These are phyloP conservation scores for Trichoderma asperellum DNA, from an alignment of 2,329 filamentous ascomycete species.

Conservation along the genomic window DNA sequence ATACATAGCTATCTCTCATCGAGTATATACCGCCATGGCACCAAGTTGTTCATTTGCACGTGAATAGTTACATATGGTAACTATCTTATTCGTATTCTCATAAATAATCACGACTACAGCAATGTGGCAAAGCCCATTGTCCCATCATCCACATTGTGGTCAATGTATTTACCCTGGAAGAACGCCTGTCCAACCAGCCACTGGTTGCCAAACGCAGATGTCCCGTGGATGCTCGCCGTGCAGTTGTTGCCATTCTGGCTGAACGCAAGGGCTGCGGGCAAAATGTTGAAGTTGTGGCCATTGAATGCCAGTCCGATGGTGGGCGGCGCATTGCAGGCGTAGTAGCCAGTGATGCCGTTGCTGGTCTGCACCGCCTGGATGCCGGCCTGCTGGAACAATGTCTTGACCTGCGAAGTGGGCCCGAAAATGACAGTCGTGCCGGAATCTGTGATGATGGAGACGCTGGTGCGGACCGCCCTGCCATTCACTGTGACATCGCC, in stretches of 20 bases:
- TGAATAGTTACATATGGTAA: not conserved
- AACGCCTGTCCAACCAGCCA: constrained; percentile 35
- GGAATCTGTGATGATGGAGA: constrained; percentile 31
- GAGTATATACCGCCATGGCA: not conserved
- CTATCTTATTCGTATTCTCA: not conserved
- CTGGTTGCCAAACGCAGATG: constrained; percentile 25
- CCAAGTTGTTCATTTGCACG: not conserved
- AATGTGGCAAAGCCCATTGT: constrained; percentile 31
- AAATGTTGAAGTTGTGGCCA: constrained; percentile 31
- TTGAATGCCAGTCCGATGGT: constrained; percentile 30
- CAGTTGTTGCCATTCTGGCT: constrained; percentile 31
- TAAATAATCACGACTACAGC: constrained; percentile 4
- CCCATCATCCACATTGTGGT: constrained; percentile 30
- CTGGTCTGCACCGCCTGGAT: constrained; percentile 25
- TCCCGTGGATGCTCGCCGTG: constrained; percentile 31
- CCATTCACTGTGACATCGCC: constrained; percentile 30
- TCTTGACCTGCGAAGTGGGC: constrained; percentile 26
- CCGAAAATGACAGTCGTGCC: constrained; percentile 33
- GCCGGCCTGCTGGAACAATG: constrained; percentile 30
- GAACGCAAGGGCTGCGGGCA: constrained; percentile 30
- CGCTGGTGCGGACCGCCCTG: constrained; percentile 2
- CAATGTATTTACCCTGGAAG: constrained; percentile 34
- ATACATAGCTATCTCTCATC: not conserved
- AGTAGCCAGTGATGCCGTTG: constrained; percentile 31
- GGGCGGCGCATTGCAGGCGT: constrained; percentile 30